Evolutionary conservation across 192 early-diverging fungal species (phyloP), one percentile per base, ranked within the genome.

Genomic region (Dissophora globulifera): DNA sequence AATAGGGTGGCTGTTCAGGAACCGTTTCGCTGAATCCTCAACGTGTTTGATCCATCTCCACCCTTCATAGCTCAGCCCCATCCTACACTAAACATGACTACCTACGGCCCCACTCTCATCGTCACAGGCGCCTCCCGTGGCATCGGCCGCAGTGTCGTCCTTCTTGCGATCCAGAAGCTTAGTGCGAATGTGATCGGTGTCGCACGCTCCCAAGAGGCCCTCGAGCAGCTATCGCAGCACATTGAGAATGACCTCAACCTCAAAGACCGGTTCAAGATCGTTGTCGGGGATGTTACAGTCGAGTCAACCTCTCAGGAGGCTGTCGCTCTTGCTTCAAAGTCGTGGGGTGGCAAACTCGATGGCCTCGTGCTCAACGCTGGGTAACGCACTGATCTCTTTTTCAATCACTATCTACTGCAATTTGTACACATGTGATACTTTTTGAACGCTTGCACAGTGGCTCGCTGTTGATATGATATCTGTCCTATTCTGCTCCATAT

Each of bases 81-180:
- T n/a, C n/a, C n/a, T n/a, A n/a, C n/a, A n/a, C n/a, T n/a, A 41
- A 32, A 30, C 20, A 64, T 45, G 43, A 71, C 64, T 30, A 53
- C 30, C 16, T 52, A n/a, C n/a, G n/a, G 49, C 45, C 83, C 89
- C 29, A 82, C 89, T 9, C 78, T 92, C 17, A 84, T 98, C 26
- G 90, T 98, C 30, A 96, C 96, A 10, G 96, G 96, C 6, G 93
- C 94, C 13, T 95, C 93, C 1, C 82, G 85, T 19, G 96, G 96
- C 47, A 84, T 96, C 41, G 96, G 96, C 2, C 81, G 82, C 43
- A 88, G 89, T 19, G 84, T 89, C 15, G 74, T 78, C 3, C 33
- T 85, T 6, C 38, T 71, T 23, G 78, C 88, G 27, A 74, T 94
- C 13, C 35, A 83, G 43, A 43, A 79, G 10, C 79, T 76, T 3